A percentile compares a stretch with the other conserved stretches of the same genome.
phyloP scores from a whole-genome alignment of 768 basidiomycete genomes.

The Lactarius akahatsu region DNA sequence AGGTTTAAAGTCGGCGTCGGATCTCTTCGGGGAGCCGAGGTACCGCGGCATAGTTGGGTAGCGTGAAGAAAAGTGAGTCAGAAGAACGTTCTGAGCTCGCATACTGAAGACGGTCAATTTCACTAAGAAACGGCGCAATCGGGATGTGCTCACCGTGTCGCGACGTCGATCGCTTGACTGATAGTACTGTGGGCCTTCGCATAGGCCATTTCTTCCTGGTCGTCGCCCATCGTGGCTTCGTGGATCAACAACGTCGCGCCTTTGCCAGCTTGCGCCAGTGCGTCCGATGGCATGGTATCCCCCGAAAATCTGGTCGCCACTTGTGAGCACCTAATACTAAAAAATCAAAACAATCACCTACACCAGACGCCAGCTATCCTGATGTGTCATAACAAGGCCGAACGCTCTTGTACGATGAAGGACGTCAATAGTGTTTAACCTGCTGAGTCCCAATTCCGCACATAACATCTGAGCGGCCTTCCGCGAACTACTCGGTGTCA shows the following conservation, averaged over 20 bases:
- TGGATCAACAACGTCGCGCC: slow-evolving; percentile 84
- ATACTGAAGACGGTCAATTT: slow-evolving; percentile 51
- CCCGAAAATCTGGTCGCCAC: slow-evolving; percentile 73
- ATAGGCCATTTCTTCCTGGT: slow-evolving; percentile 67
- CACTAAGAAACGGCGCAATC: neutral
- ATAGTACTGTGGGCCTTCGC: slow-evolving; percentile 88
- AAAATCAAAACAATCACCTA: neutral
- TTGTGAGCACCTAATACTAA: slow-evolving; percentile 26
- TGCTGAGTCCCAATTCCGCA: slow-evolving; percentile 20
- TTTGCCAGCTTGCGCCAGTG: slow-evolving; percentile 61
- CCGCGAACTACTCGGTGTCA: slow-evolving; percentile 22
- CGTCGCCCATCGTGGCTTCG: slow-evolving; percentile 91
- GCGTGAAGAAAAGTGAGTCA: slow-evolving; percentile 94
- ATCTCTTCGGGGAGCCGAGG: slow-evolving; percentile 29
- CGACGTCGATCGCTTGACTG: slow-evolving; percentile 81
- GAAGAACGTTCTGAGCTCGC: slow-evolving; percentile 79
- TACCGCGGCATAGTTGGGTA: slow-evolving; percentile 78
- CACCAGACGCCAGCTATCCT: slow-evolving; percentile 30
- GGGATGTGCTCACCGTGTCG: slow-evolving; percentile 51
- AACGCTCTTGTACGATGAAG: slow-evolving; percentile 28
- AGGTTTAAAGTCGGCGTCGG: slow-evolving; percentile 21
- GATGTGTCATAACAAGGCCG: slow-evolving; percentile 25
- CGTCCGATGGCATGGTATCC: slow-evolving; percentile 78
- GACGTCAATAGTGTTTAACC: slow-evolving; percentile 25
- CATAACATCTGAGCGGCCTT: slow-evolving; percentile 25